Conservation (phyloP, 768 basidiomycete genomes). For the Naematelia aurantialba region DNA sequence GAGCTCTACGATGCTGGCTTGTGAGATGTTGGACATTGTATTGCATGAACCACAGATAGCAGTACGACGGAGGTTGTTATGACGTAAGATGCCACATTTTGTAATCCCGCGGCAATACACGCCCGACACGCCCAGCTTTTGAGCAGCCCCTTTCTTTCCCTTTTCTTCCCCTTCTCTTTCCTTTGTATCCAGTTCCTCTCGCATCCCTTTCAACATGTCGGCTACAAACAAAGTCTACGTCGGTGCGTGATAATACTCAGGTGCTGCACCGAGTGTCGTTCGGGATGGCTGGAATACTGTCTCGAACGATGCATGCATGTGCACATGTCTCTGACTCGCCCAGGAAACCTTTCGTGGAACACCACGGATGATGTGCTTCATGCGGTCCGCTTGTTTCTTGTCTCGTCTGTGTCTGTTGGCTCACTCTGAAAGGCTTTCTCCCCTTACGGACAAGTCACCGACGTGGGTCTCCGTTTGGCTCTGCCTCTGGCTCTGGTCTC, state of each 20-base stretch:
- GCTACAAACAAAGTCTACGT: constrained; percentile 49
- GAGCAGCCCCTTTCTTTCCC: neutral
- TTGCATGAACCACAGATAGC: neutral
- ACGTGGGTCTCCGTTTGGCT: constrained; percentile 67
- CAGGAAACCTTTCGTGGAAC: constrained; percentile 52
- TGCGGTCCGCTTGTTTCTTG: constrained; percentile 61
- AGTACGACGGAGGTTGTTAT: too few relatives aligned
- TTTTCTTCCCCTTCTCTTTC: constrained; percentile 8
- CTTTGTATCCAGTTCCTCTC: constrained; percentile 10
- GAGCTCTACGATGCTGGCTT: constrained; percentile 40
- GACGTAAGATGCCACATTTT: neutral
- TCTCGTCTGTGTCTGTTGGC: constrained; percentile 38
- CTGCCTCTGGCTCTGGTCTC: too few relatives aligned
- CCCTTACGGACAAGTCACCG: constrained; percentile 73
- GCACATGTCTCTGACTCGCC: constrained; percentile 4
- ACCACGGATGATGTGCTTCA: constrained; percentile 89
- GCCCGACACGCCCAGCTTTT: neutral
- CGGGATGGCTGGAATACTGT: neutral
- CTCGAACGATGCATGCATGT: constrained; percentile 9
- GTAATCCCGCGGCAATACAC: neutral
- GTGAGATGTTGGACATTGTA: constrained; percentile 29
- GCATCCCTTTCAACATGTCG: constrained; percentile 25
- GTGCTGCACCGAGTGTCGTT: neutral
- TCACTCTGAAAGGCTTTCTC: constrained; percentile 67
- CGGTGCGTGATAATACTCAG: constrained; percentile 32